These are phyloP conservation scores for Boletus pseudopeckii DNA, from an alignment of 768 basidiomycete genomes.

Conservation along the genomic window DNA sequence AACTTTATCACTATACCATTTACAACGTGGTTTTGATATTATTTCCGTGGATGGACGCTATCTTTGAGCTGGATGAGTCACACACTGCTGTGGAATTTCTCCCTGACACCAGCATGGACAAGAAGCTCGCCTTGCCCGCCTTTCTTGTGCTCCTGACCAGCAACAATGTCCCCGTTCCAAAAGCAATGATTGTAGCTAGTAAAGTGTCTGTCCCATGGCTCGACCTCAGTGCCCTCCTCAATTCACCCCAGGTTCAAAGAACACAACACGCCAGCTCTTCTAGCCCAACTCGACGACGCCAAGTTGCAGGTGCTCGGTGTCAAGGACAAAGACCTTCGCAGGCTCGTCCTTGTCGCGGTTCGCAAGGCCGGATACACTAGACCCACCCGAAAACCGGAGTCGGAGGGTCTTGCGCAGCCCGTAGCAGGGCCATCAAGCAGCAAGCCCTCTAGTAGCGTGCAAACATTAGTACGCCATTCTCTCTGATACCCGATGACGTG, in stretches of 20 bases:
- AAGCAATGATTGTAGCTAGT: conserved; percentile 67
- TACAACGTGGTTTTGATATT: not conserved
- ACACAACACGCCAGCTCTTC: conserved; percentile 55
- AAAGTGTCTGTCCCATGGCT: conserved; percentile 52
- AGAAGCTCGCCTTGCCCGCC: conserved; percentile 57
- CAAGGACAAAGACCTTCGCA: conserved; percentile 62
- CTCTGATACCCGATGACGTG: not conserved
- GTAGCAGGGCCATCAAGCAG: conserved; percentile 6
- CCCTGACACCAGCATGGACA: conserved; percentile 12
- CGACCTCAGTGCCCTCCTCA: conserved; percentile 4
- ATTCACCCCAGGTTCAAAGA: conserved; percentile 61
- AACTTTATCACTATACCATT: conserved; percentile 22
- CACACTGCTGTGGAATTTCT: not conserved
- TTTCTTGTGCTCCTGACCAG: conserved; percentile 66
- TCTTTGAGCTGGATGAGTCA: not conserved
- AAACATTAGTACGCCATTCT: conserved; percentile 29
- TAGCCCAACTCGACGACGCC: conserved; percentile 55
- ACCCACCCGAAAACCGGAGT: conserved; percentile 16
- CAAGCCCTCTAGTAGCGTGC: conserved; percentile 22
- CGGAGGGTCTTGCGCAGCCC: not conserved
- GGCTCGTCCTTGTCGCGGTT: conserved; percentile 53
- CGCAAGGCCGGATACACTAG: conserved; percentile 59
- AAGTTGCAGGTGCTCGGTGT: conserved; percentile 60
- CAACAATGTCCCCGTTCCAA: conserved; percentile 53
- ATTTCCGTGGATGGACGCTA: conserved; percentile 8